Evolutionary conservation across 192 early-diverging fungal genomes (phyloP), one percentile per base, ranked within the genome.

Genomic region (Rhizophagus clarus): DNA sequence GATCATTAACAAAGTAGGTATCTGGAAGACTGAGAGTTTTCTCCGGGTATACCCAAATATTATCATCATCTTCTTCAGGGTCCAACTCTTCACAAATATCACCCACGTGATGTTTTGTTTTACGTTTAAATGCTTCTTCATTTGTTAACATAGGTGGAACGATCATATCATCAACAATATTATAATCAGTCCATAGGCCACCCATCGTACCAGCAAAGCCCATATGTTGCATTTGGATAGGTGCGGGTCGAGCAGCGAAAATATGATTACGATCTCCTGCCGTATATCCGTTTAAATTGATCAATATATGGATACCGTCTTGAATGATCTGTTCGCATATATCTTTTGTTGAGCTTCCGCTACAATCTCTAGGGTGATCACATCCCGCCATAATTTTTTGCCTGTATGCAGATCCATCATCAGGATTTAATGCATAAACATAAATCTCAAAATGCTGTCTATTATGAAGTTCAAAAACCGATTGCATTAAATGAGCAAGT

Each of bases 201-300:
- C 96, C 97, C 75, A 97, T 88, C 4, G 95, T 96, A 3, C 97
- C 96, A 0, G 96, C 96, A 87, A 96, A 98, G 8, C 96, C 96
- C 96, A 97, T 97, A 71, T 94, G 94, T 3, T 93, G 89, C 56
- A 95, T 94, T 79, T 96, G 96, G 26, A 98, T 91, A 2, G 96
- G 96, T 40, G 92, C 90, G 10, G 95, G 94, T 22, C 97, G 89
- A 14, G 96, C 95, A 0, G 96, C 96, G 90, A 97, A 97, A 8
- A 98, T 90, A 83, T 97, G 95, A 86, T 97, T 97, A 22, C 93
- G 88, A 29, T 95, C 97, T 28, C 96, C 96, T 80, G 97, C 97
- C n/a, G 97, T 98, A 83, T 98, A 97, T 34, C 97, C 97, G 82
- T 98, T 98, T 67, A 98, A 86, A 74, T 98, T 97, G 79, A 95